Evolutionary conservation across 2,329 filamentous ascomycete species (phyloP).

Genomic region (Xylaria polymorpha): DNA sequence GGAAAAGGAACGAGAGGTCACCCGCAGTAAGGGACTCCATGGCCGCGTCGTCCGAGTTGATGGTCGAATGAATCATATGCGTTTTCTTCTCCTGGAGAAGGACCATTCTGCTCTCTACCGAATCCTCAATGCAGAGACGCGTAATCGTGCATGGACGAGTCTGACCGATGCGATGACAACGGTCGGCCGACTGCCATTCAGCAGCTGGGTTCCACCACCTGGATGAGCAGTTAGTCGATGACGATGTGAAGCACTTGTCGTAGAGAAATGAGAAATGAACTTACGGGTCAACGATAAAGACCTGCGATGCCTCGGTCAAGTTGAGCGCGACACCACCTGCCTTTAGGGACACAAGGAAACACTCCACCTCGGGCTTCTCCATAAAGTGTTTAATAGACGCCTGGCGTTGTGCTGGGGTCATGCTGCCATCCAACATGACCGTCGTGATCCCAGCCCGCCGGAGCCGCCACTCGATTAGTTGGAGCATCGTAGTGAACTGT

Average conservation of each 20-base stretch:
- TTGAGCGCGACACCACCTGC: conserved; percentile 96
- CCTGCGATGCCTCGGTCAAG: conserved; percentile 90
- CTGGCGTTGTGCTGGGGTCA: conserved; percentile 93
- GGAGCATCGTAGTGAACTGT: conserved; percentile 96
- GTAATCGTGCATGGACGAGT: conserved; percentile 94
- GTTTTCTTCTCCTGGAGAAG: conserved; percentile 98
- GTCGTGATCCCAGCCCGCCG: conserved; percentile 97
- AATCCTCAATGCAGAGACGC: conserved; percentile 94
- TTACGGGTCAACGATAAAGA: conserved; percentile 96
- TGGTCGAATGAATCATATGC: conserved; percentile 96
- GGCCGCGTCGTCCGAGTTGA: conserved; percentile 90
- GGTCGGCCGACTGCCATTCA: conserved; percentile 97
- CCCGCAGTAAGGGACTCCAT: conserved; percentile 91
- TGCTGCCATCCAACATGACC: conserved; percentile 97
- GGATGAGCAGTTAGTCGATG: conserved; percentile 47
- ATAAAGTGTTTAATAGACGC: conserved; percentile 97
- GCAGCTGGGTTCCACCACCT: conserved; percentile 99
- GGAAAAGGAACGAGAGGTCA: conserved; percentile 97
- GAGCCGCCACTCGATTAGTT: conserved; percentile 96
- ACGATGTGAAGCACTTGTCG: no score
- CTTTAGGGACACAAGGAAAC: conserved; percentile 95
- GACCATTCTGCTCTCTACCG: conserved; percentile 95
- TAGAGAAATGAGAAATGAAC: conserved; percentile 52
- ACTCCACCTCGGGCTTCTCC: conserved; percentile 92
- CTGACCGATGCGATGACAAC: conserved; percentile 95